Evolutionary conservation across 345 rosid species (phyloP).

Genomic region (Lepidium aucheri): DNA sequence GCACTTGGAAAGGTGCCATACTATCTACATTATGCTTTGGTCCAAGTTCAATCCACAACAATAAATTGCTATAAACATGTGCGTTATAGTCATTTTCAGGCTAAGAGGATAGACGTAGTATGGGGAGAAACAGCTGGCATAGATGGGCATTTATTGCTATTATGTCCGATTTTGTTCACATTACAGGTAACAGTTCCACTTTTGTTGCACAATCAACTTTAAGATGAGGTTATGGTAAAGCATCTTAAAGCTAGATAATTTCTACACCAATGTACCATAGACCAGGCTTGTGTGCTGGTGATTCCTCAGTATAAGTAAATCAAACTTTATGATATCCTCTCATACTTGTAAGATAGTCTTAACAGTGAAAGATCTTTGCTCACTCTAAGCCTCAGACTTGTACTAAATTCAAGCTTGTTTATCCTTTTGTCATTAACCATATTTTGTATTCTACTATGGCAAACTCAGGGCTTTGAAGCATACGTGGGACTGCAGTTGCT

Average conservation of each 20-base stretch:
- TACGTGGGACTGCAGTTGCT: slow-evolving; percentile 86
- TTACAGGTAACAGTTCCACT: slow-evolving; percentile 57
- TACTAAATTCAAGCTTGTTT: neutral
- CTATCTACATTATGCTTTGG: neutral
- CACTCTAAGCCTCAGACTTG: neutral
- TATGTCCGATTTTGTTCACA: slow-evolving; percentile 84
- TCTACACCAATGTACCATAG: neutral
- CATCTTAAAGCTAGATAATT: neutral
- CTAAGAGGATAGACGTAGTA: slow-evolving; percentile 98
- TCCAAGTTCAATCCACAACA: neutral
- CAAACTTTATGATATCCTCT: neutral
- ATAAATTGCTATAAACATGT: neutral
- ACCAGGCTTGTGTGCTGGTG: neutral
- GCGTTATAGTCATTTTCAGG: slow-evolving; percentile 38
- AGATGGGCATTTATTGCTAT: slow-evolving; percentile 82
- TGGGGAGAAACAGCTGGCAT: slow-evolving; percentile 99
- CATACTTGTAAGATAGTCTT: neutral
- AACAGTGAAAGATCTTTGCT: neutral
- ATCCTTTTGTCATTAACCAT: neutral
- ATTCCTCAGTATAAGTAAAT: neutral
- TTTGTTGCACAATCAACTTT: neutral
- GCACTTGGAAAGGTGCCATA: slow-evolving; percentile 83
- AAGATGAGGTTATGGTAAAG: neutral
- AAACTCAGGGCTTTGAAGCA: slow-evolving; percentile 81
- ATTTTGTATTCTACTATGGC: neutral